These are phyloP conservation scores for Fusarium oligoseptatum DNA, from an alignment of 2,329 filamentous ascomycete genomes.

Conservation along the genomic window DNA sequence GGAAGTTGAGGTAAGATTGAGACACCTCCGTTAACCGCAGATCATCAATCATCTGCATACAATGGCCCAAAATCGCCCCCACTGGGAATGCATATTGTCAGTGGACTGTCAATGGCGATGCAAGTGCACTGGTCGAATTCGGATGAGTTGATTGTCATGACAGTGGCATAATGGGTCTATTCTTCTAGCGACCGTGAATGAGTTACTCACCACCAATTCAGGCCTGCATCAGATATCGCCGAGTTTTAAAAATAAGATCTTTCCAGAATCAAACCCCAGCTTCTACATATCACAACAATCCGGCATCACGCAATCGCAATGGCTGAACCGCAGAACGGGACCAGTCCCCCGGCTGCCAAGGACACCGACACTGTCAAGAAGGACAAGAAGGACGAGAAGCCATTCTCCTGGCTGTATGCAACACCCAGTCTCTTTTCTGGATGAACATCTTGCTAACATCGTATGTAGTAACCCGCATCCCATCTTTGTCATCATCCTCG, in stretches of 20 bases:
- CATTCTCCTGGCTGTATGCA: conserved; percentile 57
- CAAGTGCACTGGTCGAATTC: neutral
- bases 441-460: conserved; percentile 18
- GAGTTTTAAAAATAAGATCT: neutral
- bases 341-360: conserved; percentile 7
- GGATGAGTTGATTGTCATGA: neutral
- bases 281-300: neutral
- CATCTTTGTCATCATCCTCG: conserved; percentile 67
- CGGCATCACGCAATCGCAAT: conserved; percentile 15
- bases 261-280: neutral
- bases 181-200: conserved; percentile 18
- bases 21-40: neutral
- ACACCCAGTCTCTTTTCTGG: neutral
- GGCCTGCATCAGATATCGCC: neutral
- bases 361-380: conserved; percentile 18
- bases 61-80: neutral
- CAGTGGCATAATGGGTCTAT: conserved; percentile 7
- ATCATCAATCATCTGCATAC: conserved; percentile 4
- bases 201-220: conserved; percentile 24
- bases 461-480: conserved; percentile 65
- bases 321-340: conserved; percentile 31
- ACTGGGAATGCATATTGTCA: no score
- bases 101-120: neutral
- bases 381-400: conserved; percentile 27
- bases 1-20: conserved; percentile 25